Base-by-base conservation (phyloP, 345 rosid species). In the Citropsis articulata region DNA sequence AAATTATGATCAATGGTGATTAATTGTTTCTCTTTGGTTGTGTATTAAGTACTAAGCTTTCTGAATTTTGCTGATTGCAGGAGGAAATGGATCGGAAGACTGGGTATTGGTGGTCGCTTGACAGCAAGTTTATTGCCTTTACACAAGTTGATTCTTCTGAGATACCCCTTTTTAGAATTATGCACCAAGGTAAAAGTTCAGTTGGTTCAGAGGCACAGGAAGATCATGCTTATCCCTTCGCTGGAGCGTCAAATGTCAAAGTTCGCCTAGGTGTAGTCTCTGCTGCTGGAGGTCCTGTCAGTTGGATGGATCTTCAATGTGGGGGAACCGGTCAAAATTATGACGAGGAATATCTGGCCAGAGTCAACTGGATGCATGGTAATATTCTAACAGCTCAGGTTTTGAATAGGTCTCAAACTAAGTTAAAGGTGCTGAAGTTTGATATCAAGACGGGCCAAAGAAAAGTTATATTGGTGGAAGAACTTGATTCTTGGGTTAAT, bases 51-150 rank as follows among this genome's bases (percentile, higher is more conserved):
- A 28, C 57, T 69, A 9, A 50, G 24, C 69, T 40, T 71, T 67
- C 13, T 38, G 10, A 19, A 35, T 45, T 76, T 78, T 81, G 60
- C 28, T 69, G 67, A 74, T 79, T 75, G 68, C 84, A 95, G 96
- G 99, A 96, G 87, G 99, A 96, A 88, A 96, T 96, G 99, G 99
- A 93, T 74, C 83, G 99, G 27, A 91, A 95, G 81, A 90, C 81
- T 79, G 99, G 99, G 21, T 96, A 91, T 70, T 96, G 99, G 99
- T 96, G 99, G 99, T 96, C 99, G 53, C 86, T 87, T 69, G 99
- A 96, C 79, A 90, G 97, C 88, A 88, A 86, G 84, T 89, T 84
- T 73, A 91, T 96, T 64, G 97, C 99, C 10, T 93, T 90, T 72
- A 86, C 97, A 9, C 81, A 93, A 88, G 98, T 90, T 6, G 93